Evolutionary conservation across 2,329 filamentous ascomycete species (phyloP).

Genomic region (Chalaropsis thielavioides): DNA sequence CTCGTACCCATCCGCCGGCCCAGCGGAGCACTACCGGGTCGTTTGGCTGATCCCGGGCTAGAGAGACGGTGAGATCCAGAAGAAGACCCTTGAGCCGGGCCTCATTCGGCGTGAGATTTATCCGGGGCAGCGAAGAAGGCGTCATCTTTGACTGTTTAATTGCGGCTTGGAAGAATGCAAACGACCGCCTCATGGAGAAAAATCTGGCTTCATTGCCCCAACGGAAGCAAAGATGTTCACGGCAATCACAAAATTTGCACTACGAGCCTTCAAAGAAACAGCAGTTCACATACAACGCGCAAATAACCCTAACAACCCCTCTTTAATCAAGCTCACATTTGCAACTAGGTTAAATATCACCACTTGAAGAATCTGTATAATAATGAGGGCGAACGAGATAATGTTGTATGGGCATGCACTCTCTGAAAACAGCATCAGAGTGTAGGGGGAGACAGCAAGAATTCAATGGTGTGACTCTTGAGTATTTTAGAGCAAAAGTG

Average conservation of each 20-base stretch:
- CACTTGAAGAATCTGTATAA: not conserved
- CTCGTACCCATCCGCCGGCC: slow-evolving; percentile 78
- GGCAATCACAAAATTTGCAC: not conserved
- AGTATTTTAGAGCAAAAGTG: too few relatives aligned
- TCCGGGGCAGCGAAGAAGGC: slow-evolving; percentile 19
- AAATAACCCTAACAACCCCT: not conserved
- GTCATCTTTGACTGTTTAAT: slow-evolving; percentile 4
- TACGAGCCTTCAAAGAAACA: not conserved
- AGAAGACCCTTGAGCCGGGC: slow-evolving; percentile 58
- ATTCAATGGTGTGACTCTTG: too few relatives aligned
- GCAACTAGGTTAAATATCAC: not conserved
- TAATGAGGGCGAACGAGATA: too few relatives aligned
- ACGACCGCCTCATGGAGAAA: slow-evolving; percentile 7
- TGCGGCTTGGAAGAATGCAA: slow-evolving; percentile 2
- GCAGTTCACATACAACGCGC: not conserved
- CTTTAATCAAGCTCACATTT: not conserved
- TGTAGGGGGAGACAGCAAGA: too few relatives aligned
- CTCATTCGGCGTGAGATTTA: slow-evolving; percentile 55
- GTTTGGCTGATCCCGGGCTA: slow-evolving; percentile 24
- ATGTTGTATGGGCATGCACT: too few relatives aligned
- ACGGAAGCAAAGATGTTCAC: not conserved
- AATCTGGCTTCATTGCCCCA: not conserved
- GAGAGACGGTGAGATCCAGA: slow-evolving; percentile 60
- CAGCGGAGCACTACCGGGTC: slow-evolving; percentile 50
- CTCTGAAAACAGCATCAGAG: too few relatives aligned